A percentile compares a stretch with the other conserved stretches of the same genome.
These are phyloP conservation scores for Elongisporangium prolatum DNA, from an alignment of 352 stramenopile species.

Conservation along the genomic window DNA sequence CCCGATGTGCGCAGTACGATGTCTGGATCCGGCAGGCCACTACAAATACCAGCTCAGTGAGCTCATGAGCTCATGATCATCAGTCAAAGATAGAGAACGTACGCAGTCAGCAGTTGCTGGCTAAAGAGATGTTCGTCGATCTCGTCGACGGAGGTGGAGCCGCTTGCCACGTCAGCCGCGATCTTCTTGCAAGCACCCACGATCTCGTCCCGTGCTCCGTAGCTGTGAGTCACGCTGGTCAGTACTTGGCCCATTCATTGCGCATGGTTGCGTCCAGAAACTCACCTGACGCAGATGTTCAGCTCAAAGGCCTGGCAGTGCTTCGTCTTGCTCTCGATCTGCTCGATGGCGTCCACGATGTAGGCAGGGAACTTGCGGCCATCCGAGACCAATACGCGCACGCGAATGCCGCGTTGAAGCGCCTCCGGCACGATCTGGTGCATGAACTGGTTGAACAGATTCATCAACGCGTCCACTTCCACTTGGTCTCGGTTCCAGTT, in stretches of 20 bases:
- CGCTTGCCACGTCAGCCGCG: slow-evolving; percentile 71
- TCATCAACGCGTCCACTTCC: slow-evolving; percentile 92
- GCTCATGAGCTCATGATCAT: background rate
- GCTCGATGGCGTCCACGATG: slow-evolving; percentile 57
- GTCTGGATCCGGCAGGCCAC: slow-evolving; percentile 88
- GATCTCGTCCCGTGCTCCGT: slow-evolving; percentile 96
- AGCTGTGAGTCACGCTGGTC: slow-evolving; percentile 47
- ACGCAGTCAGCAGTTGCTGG: slow-evolving; percentile 77
- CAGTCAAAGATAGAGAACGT: slow-evolving; percentile 16
- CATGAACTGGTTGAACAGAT: slow-evolving; percentile 94
- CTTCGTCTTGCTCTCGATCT: slow-evolving; percentile 87
- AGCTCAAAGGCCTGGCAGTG: slow-evolving; percentile 78
- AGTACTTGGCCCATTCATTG: background rate
- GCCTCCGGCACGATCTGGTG: slow-evolving; percentile 89
- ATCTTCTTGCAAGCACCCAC: slow-evolving; percentile 89
- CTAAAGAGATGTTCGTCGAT: slow-evolving; percentile 80
- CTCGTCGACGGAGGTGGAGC: slow-evolving; percentile 50
- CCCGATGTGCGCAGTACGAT: slow-evolving; percentile 94
- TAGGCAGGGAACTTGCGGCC: slow-evolving; percentile 60
- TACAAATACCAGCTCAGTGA: slow-evolving; percentile 22
- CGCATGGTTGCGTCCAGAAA: background rate
- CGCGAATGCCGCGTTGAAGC: slow-evolving; percentile 87
- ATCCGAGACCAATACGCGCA: slow-evolving; percentile 89
- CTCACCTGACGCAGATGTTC: slow-evolving; percentile 82
- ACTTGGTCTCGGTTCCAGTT: slow-evolving; percentile 91